Evolutionary conservation across 345 rosid species (phyloP).

Genomic region (Clausena lansium): DNA sequence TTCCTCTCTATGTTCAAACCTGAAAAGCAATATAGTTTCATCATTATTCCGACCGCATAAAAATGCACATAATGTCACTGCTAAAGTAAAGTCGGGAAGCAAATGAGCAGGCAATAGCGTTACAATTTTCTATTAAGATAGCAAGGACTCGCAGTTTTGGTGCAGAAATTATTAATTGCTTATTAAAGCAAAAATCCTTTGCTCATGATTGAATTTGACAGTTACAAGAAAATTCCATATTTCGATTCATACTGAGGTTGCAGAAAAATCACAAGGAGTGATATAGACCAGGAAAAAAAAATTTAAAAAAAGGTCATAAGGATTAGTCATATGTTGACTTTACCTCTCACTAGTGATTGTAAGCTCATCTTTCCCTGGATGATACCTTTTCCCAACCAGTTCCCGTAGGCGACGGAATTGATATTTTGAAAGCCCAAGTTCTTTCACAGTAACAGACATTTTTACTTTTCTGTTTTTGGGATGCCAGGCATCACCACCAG

Average conservation of each 20-base stretch:
- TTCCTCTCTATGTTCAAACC: conserved; percentile 95
- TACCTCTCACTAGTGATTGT: conserved; percentile 97
- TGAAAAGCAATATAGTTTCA: conserved; percentile 24
- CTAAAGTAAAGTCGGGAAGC: neutral
- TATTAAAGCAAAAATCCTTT: neutral
- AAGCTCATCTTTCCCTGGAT: conserved; percentile 94
- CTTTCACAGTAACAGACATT: conserved; percentile 89
- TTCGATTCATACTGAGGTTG: neutral
- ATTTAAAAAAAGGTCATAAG: neutral
- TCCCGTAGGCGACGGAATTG: conserved; percentile 74
- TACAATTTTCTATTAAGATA: neutral
- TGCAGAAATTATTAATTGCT: neutral
- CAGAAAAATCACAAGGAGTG: neutral
- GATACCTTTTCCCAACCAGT: conserved; percentile 83
- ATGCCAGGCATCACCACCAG: conserved; percentile 99
- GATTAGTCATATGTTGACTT: conserved; percentile 3
- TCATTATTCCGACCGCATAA: neutral
- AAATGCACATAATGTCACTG: neutral
- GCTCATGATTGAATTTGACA: neutral
- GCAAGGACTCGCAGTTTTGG: neutral
- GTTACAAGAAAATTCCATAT: neutral
- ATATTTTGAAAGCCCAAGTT: conserved; percentile 85
- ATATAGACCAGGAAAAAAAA: neutral
- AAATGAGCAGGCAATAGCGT: neutral
- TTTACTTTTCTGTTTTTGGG: conserved; percentile 95